phyloP scores from a whole-genome alignment of 2,329 filamentous ascomycete species.

The Diplodia mutila region DNA sequence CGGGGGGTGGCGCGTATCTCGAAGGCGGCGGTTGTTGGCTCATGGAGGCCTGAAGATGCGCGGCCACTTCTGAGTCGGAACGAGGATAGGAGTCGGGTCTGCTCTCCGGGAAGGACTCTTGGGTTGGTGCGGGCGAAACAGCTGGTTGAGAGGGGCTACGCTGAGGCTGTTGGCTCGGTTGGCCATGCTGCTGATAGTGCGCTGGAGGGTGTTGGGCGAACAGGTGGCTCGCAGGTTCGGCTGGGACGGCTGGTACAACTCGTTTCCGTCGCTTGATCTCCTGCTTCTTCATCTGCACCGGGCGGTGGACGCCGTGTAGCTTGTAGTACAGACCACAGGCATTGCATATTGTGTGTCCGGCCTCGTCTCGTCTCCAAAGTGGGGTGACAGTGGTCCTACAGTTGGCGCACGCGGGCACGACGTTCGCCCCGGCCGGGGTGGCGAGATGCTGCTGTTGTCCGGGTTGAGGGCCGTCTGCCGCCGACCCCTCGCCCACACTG shows the following conservation, averaged over 20 bases:
- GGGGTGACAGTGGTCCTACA: conserved; percentile 96
- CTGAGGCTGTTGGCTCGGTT: conserved; percentile 6
- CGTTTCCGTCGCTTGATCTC: conserved; percentile 96
- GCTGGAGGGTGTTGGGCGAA: conserved; percentile 22
- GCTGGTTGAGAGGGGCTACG: conserved; percentile 18
- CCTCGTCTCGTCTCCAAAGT: conserved; percentile 91
- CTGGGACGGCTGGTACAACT: conserved; percentile 65
- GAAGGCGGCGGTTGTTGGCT: conserved; percentile 4
- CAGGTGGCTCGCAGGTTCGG: conserved; percentile 18
- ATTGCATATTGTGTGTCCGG: conserved; percentile 96
- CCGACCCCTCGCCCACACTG: conserved; percentile 25
- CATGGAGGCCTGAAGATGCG: conserved; percentile 20
- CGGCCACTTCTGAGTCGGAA: conserved; percentile 22
- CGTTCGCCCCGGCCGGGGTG: conserved; percentile 52
- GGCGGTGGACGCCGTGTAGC: conserved; percentile 88
- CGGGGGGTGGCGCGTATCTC: conserved; percentile 18
- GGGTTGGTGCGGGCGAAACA: conserved; percentile 15
- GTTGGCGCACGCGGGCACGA: conserved; percentile 93
- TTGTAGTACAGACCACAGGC: conserved; percentile 91
- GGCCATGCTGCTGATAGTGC: conserved; percentile 18
- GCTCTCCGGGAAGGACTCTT: conserved; percentile 18
- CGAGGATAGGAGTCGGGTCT: conserved; percentile 14
- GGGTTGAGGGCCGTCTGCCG: conserved; percentile 30
- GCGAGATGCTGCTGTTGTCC: conserved; percentile 29
- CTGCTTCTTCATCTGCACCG: conserved; percentile 98